Conservation (phyloP, 371 early-diverging fungal species). For the Mortierella sp. region DNA sequence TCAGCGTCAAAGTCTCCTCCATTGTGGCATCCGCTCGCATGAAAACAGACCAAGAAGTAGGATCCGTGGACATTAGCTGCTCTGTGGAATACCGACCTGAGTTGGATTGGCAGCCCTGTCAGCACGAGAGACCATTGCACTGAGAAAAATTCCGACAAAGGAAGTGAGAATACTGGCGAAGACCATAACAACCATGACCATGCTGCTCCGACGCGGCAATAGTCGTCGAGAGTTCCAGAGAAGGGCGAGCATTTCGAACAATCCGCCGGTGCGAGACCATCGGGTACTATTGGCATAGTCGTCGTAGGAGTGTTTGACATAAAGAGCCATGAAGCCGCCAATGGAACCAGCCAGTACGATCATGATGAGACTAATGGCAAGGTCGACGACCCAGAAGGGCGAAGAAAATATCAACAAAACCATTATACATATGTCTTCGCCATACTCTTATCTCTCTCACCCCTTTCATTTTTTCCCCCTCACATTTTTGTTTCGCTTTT, state of each 20-base stretch:
- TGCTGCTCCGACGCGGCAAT: conserved; percentile 5
- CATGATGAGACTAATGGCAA: conserved; percentile 1
- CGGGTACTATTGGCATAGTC: conserved; percentile 19
- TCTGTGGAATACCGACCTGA: not conserved
- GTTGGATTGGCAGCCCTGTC: not conserved
- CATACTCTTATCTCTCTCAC: no score
- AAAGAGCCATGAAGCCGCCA: not conserved
- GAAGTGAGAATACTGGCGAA: not conserved
- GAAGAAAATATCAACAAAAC: not conserved
- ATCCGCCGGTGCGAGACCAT: conserved; percentile 22
- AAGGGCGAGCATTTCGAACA: conserved; percentile 8
- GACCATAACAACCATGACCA: not conserved
- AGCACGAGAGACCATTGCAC: not conserved
- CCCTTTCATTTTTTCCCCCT: no score
- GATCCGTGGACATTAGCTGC: not conserved
- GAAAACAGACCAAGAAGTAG: not conserved
- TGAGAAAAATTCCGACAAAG: not conserved
- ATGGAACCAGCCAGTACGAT: not conserved
- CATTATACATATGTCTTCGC: no score
- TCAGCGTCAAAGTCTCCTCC: not conserved
- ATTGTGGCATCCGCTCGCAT: not conserved
- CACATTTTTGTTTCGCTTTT: not conserved
- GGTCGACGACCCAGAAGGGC: not conserved
- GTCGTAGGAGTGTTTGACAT: not conserved
- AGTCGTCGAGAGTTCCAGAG: not conserved